phyloP scores from a whole-genome alignment of 257 asterid species.

The Henckelia pumila region DNA sequence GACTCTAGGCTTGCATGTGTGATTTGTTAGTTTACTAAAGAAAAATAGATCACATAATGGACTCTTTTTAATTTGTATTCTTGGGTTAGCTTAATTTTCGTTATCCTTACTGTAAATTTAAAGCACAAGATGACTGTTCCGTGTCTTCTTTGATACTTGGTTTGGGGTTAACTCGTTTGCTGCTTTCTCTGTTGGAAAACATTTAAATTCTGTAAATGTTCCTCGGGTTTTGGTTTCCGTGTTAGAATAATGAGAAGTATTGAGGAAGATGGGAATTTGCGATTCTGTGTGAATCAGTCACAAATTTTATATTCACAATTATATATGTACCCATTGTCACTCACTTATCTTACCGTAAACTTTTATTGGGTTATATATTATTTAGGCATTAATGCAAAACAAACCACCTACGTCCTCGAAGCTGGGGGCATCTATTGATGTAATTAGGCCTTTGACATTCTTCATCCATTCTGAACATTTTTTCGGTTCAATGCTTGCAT shows the following conservation, averaged over 20 bases:
- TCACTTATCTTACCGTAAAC: no score
- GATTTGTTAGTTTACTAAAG: slow-evolving; percentile 3
- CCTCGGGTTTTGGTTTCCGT: slow-evolving; percentile 16
- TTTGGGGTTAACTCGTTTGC: neutral
- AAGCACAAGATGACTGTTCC: neutral
- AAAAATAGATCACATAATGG: neutral
- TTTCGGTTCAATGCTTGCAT: neutral
- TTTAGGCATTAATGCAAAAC: neutral
- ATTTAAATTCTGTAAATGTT: neutral
- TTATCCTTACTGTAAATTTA: neutral
- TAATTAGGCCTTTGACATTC: neutral
- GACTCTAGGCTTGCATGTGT: slow-evolving; percentile 27
- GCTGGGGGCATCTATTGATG: neutral
- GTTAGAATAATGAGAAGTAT: neutral
- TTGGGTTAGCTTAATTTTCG: neutral
- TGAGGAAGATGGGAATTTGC: neutral
- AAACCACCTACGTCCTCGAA: no score
- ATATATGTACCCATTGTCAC: neutral
- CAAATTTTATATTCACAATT: neutral
- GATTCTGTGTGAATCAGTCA: neutral
- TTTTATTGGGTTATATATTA: neutral
- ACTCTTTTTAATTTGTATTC: slow-evolving; percentile 6
- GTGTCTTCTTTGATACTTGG: neutral
- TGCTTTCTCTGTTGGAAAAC: slow-evolving; percentile 3
- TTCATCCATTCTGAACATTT: neutral